Evolutionary conservation across 2,329 filamentous ascomycete species (phyloP).

Genomic region (Penicillium sp.): DNA sequence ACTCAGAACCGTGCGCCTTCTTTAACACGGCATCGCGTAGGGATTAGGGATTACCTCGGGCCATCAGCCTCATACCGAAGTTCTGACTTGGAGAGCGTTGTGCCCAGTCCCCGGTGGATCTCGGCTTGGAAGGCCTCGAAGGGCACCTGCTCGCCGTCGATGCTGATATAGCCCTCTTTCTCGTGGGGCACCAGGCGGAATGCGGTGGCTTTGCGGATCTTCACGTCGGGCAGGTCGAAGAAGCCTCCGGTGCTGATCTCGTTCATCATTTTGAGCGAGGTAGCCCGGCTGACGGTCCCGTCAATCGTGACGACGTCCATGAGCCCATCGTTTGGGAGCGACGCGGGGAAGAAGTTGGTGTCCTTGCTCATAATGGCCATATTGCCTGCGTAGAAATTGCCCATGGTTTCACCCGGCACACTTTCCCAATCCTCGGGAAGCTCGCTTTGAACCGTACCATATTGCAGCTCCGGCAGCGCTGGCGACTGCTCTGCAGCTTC

Average conservation of each 20-base stretch:
- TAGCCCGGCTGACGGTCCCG: slow-evolving; percentile 65
- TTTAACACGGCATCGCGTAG: neutral
- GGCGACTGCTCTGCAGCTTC: slow-evolving; percentile 41
- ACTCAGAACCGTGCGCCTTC: slow-evolving; percentile 2
- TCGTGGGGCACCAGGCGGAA: slow-evolving; percentile 77
- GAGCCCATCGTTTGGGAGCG: slow-evolving; percentile 75
- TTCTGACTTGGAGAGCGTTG: slow-evolving; percentile 72
- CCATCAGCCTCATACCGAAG: slow-evolving; percentile 62
- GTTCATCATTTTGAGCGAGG: slow-evolving; percentile 65
- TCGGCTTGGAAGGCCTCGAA: slow-evolving; percentile 91
- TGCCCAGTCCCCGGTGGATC: slow-evolving; percentile 74
- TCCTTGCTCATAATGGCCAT: slow-evolving; percentile 90
- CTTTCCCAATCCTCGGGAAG: slow-evolving; percentile 74
- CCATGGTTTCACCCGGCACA: slow-evolving; percentile 69
- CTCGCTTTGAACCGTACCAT: slow-evolving; percentile 73
- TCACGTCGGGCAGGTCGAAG: slow-evolving; percentile 73
- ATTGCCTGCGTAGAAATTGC: slow-evolving; percentile 92
- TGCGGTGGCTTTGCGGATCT: slow-evolving; percentile 79
- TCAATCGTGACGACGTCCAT: slow-evolving; percentile 80
- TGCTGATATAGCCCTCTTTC: slow-evolving; percentile 77
- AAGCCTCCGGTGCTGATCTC: slow-evolving; percentile 68
- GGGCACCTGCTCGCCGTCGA: slow-evolving; percentile 83
- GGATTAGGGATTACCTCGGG: slow-evolving; percentile 21
- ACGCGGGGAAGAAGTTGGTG: slow-evolving; percentile 74
- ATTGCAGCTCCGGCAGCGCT: slow-evolving; percentile 68